Base-by-base conservation (phyloP, 1,284 basidiomycete species). In the Naganishia liquefaciens region DNA sequence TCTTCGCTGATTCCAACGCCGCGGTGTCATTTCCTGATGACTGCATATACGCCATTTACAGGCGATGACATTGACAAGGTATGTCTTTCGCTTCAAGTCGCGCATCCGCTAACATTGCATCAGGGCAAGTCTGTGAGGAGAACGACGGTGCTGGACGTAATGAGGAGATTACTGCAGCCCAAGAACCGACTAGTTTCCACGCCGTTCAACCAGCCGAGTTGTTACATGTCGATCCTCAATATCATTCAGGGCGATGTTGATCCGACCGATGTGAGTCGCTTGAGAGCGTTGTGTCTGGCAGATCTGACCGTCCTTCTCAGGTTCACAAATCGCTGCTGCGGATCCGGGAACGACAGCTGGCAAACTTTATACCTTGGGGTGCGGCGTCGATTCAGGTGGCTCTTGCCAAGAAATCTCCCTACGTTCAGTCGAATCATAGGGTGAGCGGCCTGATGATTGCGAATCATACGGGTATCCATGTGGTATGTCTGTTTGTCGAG, bases 161-260 rank as follows among this genome's bases (percentile, higher is more conserved):
- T 99, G 96, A 89, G 96, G 15, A 88, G 96, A 25, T 82, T 99
- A 1, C 82, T 99, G 11, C 96, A 99, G 75, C 95, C 96, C 27
- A 99, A 98, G 82, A 99, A 99, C 79, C 88, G 96, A 52, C 93
- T 99, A 87, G 95, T 99, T 2, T 93, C 90, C n/a, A 97, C 94
- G 5, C 87, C 86, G 27, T 88, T 91, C 2, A 92, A 89, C 77
- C 93, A 92, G 76, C 88, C 88, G 0, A 89, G 90, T 0, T 97
- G 94, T 76, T 99, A 98, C 79, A 95, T 99, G 73, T 97, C 93
- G 40, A 95, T 95, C 73, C 83, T 99, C 70, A 98, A 99, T 80
- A 97, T 99, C 75, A 99, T 99, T 68, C 93, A 96, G 75, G 94
- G 95, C 42, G 95, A 99, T 71, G 92, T 99, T 9, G 95, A 99